A percentile compares a stretch with the other conserved stretches of the same genome.
Evolutionary conservation across 768 basidiomycete genomes (phyloP).

Genomic region (Amanita pallidorosea): DNA sequence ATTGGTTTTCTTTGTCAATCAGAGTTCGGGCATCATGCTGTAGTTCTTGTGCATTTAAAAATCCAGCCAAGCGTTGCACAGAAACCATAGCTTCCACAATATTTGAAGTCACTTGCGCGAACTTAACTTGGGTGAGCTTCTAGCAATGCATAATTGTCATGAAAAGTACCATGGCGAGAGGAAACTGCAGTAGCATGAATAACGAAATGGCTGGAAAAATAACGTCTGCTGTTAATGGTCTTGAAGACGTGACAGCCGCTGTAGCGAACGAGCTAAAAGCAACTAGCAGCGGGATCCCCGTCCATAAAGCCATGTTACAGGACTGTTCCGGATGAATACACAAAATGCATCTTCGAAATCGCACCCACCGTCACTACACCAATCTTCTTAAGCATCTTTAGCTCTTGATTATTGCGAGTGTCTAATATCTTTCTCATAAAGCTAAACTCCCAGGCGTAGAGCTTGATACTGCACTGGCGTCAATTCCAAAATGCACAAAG

Average conservation of each 20-base stretch:
- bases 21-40: conserved; percentile 66
- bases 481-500: not conserved
- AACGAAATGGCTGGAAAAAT: conserved; percentile 95
- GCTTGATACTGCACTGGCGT: conserved; percentile 54
- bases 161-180: conserved; percentile 61
- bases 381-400: conserved; percentile 75
- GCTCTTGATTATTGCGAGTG: conserved; percentile 74
- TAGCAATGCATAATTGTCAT: not conserved
- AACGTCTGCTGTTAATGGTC: conserved; percentile 76
- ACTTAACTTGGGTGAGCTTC: conserved; percentile 24
- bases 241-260: conserved; percentile 48
- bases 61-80: conserved; percentile 63
- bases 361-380: conserved; percentile 54
- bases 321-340: conserved; percentile 23
- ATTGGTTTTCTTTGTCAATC: conserved; percentile 24
- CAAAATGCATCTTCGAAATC: conserved; percentile 5
- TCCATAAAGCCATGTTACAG: conserved; percentile 53
- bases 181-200: conserved; percentile 82
- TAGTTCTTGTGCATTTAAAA: conserved; percentile 71
- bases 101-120: conserved; percentile 64
- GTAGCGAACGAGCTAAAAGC: conserved; percentile 77
- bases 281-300: conserved; percentile 61
- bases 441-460: conserved; percentile 92
- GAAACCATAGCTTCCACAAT: conserved; percentile 85
- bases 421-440: conserved; percentile 73